Base-by-base conservation (phyloP, 1,284 basidiomycete genomes). In the Sanghuangporus baumii region DNA sequence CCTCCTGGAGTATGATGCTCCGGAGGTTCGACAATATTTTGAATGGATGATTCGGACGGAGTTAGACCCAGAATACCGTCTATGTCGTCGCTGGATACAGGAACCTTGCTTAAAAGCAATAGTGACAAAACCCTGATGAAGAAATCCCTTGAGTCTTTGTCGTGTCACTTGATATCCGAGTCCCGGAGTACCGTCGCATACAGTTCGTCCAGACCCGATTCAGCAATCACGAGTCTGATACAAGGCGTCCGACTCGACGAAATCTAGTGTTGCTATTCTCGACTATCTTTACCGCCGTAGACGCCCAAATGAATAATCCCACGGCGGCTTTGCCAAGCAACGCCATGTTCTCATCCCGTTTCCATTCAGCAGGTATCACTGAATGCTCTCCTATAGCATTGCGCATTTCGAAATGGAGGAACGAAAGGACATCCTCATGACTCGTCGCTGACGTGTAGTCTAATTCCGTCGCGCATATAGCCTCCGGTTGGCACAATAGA, bases 261-360 rank as follows among this genome's bases (percentile, higher is more conserved):
- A 59, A 59, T 11, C 23, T 41, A 20, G 48, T 23, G 14, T 31
- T 37, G 34, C 57, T 48, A 14, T 31, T 20, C 9, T 8, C 26
- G 26, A 62, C 46, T 16, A 62, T 34, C 43, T 69, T 72, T 54
- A 73, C 62, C 31, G 73, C 71, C 1, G 71, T 72, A 18, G 67
- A 61, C 5, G 71, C 69, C 55, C 71, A 73, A 23, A 72, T 73
- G 55, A 72, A 72, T 11, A 73, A 57, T 1, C 70, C 69, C n/a
- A 64, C 59, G 1, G 71, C 65, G 23, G 66, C 71, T 34, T 67
- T 48, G 9, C 68, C 68, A 23, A 72, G 63, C 41, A 36, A 40
- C 6, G 68, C 63, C 12, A 71, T 52, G 14, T 70, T 66, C 1
- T 57, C 16, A 1, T 57, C 37, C 55, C 43, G 48, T 48, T n/a